Evolutionary conservation across 106 monocot species (phyloP).

Genomic region (Allium sativum): DNA sequence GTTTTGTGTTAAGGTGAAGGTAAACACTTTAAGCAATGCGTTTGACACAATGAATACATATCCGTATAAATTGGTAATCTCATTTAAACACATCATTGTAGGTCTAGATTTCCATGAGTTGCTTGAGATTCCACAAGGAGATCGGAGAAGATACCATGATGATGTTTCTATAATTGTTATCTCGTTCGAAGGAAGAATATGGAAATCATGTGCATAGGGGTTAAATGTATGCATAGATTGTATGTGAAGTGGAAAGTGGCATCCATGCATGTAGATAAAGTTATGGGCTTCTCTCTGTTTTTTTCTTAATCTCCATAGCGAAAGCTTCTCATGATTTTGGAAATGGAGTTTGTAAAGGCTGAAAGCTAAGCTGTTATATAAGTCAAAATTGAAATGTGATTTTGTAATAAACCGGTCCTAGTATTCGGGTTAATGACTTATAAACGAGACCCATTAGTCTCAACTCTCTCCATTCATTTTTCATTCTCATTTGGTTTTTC

Average conservation of each 20-base stretch:
- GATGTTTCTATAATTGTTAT: constrained; percentile 78
- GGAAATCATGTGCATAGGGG: constrained; percentile 61
- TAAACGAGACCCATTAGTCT: constrained; percentile 8
- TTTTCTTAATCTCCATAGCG: background rate
- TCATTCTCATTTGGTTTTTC: background rate
- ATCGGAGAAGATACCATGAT: constrained; percentile 69
- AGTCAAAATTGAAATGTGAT: background rate
- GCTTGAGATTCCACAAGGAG: constrained; percentile 82
- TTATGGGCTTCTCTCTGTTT: background rate
- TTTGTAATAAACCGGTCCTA: constrained; percentile 1
- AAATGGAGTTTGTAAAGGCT: constrained; percentile 8
- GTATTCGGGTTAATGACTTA: constrained; percentile 2
- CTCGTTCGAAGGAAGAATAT: constrained; percentile 80
- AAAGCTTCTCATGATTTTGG: background rate
- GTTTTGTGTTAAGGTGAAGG: too few species aligned
- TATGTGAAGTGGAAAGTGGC: constrained; percentile 1
- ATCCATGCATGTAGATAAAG: constrained; percentile 7
- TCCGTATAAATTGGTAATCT: background rate
- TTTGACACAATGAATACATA: too few species aligned
- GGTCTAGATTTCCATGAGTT: constrained; percentile 82
- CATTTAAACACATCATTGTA: constrained; percentile 13
- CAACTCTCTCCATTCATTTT: background rate
- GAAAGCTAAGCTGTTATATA: constrained; percentile 2
- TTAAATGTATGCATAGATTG: constrained; percentile 5
- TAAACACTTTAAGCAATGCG: too few species aligned